Conservation (phyloP, 2,329 filamentous ascomycete species). For the Cytospora mali region DNA sequence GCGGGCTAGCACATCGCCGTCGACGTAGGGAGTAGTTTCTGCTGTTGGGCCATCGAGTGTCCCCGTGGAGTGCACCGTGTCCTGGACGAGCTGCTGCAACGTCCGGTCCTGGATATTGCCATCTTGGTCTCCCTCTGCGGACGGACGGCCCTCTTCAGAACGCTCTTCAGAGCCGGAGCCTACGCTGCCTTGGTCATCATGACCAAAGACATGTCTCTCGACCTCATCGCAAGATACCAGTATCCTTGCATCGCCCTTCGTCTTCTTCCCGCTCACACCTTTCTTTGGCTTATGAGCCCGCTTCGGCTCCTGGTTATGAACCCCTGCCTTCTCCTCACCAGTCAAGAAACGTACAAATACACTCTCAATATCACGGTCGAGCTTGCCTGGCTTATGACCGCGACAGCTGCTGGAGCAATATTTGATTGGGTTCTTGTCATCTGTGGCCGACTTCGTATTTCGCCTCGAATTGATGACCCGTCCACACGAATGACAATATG, state of each 20-base stretch:
- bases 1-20: slow-evolving; percentile 34
- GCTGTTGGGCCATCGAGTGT: slow-evolving; percentile 4
- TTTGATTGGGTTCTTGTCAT: slow-evolving; percentile 41
- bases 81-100: background rate
- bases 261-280: slow-evolving; percentile 37
- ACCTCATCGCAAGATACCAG: slow-evolving; percentile 53
- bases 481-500: slow-evolving; percentile 61
- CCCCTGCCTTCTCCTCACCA: slow-evolving; percentile 19
- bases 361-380: slow-evolving; percentile 56
- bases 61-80: background rate
- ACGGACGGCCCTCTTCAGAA: slow-evolving; percentile 40
- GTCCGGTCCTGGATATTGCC: background rate
- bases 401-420: slow-evolving; percentile 62
- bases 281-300: slow-evolving; percentile 19
- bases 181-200: slow-evolving; percentile 47
- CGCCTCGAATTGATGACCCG: slow-evolving; percentile 51
- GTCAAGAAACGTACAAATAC: slow-evolving; percentile 46
- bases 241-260: slow-evolving; percentile 54
- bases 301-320: slow-evolving; percentile 12
- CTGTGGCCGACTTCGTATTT: slow-evolving; percentile 21
- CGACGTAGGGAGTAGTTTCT: background rate
- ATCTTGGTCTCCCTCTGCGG: slow-evolving; percentile 32
- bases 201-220: slow-evolving; percentile 53
- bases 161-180: slow-evolving; percentile 42
- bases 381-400: slow-evolving; percentile 50